Percentiles rank a stretch among this genome's conserved stretches.
Conservation (phyloP, 805 yeast genomes). For the Brettanomyces sp. region DNA sequence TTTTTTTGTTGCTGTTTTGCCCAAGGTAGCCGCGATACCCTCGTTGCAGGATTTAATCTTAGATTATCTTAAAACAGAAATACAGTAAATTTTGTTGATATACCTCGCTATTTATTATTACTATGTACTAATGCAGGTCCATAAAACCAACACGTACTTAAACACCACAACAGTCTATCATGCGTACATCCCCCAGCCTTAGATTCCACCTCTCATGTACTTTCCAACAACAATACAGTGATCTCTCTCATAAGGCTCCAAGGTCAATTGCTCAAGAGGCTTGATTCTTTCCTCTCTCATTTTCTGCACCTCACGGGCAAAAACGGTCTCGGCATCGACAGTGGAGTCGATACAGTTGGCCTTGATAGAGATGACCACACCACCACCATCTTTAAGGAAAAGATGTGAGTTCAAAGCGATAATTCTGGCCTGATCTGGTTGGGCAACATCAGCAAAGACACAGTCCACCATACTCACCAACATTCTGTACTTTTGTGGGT, state of each 20-base stretch:
- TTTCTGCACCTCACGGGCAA: slow-evolving; percentile 98
- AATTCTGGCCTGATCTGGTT: slow-evolving; percentile 99
- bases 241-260: slow-evolving; percentile 99
- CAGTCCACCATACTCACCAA: slow-evolving; percentile 97
- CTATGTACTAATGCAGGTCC: too few relatives aligned
- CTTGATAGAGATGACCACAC: slow-evolving; percentile 96
- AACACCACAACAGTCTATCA: too few relatives aligned
- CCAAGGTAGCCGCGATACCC: too few relatives aligned
- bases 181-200: not conserved
- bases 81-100: not conserved
- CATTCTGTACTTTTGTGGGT: slow-evolving; percentile 99
- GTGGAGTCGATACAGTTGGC: slow-evolving; percentile 99
- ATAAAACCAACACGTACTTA: too few relatives aligned
- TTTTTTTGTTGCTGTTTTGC: too few relatives aligned
- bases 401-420: slow-evolving; percentile 96
- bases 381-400: slow-evolving; percentile 97
- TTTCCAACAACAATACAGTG: slow-evolving; percentile 98
- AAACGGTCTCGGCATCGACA: slow-evolving; percentile 98
- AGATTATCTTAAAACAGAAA: not conserved
- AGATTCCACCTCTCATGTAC: slow-evolving; percentile 78
- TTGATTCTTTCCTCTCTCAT: slow-evolving; percentile 97
- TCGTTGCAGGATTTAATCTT: not conserved
- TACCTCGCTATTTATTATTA: too few relatives aligned
- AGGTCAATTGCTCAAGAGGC: slow-evolving; percentile 96
- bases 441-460: slow-evolving; percentile 99